Evolutionary conservation across 306 rosid genomes (phyloP).

Genomic region (Quercus suber): DNA sequence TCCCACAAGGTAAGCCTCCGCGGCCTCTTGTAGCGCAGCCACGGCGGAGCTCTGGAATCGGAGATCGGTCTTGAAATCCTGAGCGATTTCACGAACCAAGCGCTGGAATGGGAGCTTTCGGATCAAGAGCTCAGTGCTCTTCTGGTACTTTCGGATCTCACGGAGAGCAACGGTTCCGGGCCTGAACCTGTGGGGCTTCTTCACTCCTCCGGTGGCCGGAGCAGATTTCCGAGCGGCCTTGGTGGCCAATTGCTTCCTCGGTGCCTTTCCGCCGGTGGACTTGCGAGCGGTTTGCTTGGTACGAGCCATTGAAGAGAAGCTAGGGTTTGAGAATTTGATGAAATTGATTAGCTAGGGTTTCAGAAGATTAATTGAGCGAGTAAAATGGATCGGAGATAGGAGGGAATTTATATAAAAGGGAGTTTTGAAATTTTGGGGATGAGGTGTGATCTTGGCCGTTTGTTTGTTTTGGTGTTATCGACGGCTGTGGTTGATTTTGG

Average conservation of each 20-base stretch:
- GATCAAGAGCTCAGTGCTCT: conserved; percentile 31
- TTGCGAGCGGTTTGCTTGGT: conserved; percentile 38
- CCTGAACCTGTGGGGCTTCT: conserved; percentile 34
- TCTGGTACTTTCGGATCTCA: conserved; percentile 38
- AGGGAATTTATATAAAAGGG: background rate
- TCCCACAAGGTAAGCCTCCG: conserved; percentile 28
- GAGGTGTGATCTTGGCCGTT: background rate
- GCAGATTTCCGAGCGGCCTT: conserved; percentile 34
- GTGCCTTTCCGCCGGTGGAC: conserved; percentile 35
- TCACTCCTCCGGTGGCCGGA: conserved; percentile 39
- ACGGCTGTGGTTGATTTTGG: too few relatives aligned
- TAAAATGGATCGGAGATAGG: background rate
- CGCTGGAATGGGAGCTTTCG: conserved; percentile 34
- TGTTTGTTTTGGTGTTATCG: too few relatives aligned
- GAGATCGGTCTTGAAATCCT: conserved; percentile 32
- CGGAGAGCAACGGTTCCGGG: conserved; percentile 34
- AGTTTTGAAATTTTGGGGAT: background rate
- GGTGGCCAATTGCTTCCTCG: conserved; percentile 36
- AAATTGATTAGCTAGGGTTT: too few relatives aligned
- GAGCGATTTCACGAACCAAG: conserved; percentile 29
- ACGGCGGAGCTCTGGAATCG: conserved; percentile 39
- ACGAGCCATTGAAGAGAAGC: conserved; percentile 18
- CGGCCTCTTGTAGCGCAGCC: conserved; percentile 30
- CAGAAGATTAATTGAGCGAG: too few relatives aligned
- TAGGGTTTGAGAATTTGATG: background rate